Evolutionary conservation across 768 basidiomycete species (phyloP), one percentile per base, ranked within the genome.

Genomic region (Amanita rubescens): DNA sequence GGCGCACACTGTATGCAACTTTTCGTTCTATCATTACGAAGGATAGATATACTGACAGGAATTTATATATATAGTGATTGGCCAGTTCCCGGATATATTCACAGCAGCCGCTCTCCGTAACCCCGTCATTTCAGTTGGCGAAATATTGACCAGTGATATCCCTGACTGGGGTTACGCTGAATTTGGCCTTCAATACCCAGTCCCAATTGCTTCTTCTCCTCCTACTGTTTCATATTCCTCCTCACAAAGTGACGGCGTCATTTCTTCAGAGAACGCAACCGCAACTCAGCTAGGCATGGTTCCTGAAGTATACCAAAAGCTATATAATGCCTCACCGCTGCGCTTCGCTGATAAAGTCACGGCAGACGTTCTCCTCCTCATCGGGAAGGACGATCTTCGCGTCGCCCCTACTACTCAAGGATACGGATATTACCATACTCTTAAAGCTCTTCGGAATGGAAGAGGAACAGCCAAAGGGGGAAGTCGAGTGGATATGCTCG

Each of bases 331-430:
- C 9, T 84, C 84, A 1, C 86, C 87, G 0, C 80, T 86, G 17
- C 61, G 73, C 1, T 62, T 80, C 54, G 72, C 84, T n/a, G 74
- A 78, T 43, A 59, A 64, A 2, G 77, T 88, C 30, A 67, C 62
- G 39, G 66, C 76, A 4, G 78, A 80, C 0, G 81, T 86, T 15
- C 65, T 85, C 14, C 61, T 89, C 12, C 60, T 82, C 19, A 66
- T 88, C 10, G 87, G 87, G n/a, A n/a, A n/a, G n/a, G n/a, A n/a
- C n/a, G n/a, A n/a, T n/a, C n/a, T n/a, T n/a, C n/a, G n/a, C n/a
- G 86, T 85, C 4, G 75, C 82, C 4, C 78, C 84, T 0, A n/a
- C n/a, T n/a, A 72, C 75, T 5, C 85, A 90, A 47, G 80, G 80
- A 0, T 71, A 73, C 51, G 75, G 73, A 6, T 85, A 79, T 62